Conservation (phyloP, 441 rosid species). For the Metrosideros polymorpha region DNA sequence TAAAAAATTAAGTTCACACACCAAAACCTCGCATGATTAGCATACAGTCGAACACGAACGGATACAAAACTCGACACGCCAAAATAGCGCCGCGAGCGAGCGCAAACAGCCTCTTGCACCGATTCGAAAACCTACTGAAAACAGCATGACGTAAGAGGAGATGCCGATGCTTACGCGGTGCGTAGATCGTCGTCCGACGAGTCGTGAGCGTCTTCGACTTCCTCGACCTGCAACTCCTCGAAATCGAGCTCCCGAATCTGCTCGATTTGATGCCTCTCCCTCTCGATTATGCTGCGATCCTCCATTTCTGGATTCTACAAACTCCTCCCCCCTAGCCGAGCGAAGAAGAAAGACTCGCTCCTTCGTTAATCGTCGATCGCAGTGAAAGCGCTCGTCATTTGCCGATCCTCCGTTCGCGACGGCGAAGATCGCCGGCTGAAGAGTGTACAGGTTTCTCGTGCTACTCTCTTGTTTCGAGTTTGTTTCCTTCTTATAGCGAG, state of each 20-base stretch:
- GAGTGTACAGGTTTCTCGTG: not conserved
- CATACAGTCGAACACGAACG: not conserved
- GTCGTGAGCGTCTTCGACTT: slow-evolving; percentile 44
- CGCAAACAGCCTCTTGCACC: not conserved
- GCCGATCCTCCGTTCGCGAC: not conserved
- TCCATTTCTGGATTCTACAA: slow-evolving; percentile 8
- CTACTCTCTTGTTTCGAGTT: not conserved
- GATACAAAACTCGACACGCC: not conserved
- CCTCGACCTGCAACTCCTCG: slow-evolving; percentile 81
- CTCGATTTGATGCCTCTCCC: slow-evolving; percentile 76
- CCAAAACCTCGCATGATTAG: not conserved
- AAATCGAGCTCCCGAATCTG: slow-evolving; percentile 79
- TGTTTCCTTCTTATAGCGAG: not conserved
- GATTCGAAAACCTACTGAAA: not conserved
- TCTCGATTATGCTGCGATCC: slow-evolving; percentile 26
- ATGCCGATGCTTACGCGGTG: slow-evolving; percentile 16
- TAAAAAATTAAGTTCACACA: not conserved
- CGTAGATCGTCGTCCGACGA: slow-evolving; percentile 45
- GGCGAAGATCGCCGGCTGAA: not conserved
- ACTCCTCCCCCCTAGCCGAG: not conserved
- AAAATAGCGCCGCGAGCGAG: not conserved
- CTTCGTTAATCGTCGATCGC: not conserved
- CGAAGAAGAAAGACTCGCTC: not conserved
- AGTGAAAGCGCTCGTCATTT: not conserved
- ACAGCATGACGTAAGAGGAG: not conserved